Evolutionary conservation across 2,329 filamentous ascomycete genomes (phyloP).

Genomic region (Monilinia fructicola): DNA sequence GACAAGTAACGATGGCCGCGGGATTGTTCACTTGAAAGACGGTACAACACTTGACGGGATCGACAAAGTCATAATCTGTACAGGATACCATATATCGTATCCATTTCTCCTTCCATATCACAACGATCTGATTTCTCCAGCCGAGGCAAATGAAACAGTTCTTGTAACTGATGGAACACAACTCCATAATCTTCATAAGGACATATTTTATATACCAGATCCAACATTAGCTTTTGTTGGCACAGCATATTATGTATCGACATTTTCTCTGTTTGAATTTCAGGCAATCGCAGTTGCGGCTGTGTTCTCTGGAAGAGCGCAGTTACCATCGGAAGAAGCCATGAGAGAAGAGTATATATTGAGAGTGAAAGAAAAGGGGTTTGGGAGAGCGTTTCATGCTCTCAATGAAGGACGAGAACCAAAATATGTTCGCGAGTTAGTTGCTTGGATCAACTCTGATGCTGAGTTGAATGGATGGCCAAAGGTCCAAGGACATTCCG

Average conservation of each 20-base stretch:
- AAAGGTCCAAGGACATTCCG: conserved; percentile 11
- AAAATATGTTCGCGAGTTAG: conserved; percentile 15
- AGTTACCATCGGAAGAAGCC: conserved; percentile 39
- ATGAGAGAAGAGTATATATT: conserved; percentile 23
- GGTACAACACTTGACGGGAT: conserved; percentile 55
- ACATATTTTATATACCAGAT: conserved; percentile 53
- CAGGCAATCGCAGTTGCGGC: conserved; percentile 49
- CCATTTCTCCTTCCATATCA: conserved; percentile 58
- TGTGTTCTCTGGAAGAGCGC: conserved; percentile 44
- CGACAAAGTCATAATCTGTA: conserved; percentile 63
- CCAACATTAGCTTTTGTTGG: conserved; percentile 49
- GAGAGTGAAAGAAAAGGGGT: conserved; percentile 19
- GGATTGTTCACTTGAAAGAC: conserved; percentile 52
- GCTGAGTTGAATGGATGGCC: conserved; percentile 5
- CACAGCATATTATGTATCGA: conserved; percentile 49
- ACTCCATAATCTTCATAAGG: conserved; percentile 52
- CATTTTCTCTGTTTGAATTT: conserved; percentile 52
- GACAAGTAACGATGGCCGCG: conserved; percentile 46
- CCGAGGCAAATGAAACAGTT: conserved; percentile 51
- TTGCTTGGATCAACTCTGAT: conserved; percentile 22
- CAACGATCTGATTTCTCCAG: conserved; percentile 43
- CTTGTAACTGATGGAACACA: conserved; percentile 53
- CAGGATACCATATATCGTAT: conserved; percentile 66
- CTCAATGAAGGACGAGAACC: conserved; percentile 9
- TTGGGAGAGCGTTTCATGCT: conserved; percentile 20